Conservation (phyloP, 257 asterid species). For the Handroanthus guayacan region DNA sequence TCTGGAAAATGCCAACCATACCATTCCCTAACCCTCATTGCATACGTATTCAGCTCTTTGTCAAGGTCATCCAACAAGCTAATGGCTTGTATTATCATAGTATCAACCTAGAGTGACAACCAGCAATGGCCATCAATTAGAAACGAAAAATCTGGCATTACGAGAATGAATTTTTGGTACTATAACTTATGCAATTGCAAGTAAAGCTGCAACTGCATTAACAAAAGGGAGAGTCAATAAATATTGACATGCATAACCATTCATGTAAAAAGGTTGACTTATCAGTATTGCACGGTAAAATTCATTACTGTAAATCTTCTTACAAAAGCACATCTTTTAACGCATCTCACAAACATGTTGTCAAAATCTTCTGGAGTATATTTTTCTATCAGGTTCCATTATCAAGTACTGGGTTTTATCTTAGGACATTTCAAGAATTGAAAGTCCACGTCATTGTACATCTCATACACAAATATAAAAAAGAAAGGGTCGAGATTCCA, state of each 20-base stretch:
- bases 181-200: neutral
- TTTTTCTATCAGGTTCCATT: no score
- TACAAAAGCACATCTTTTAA: no score
- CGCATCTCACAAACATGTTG: no score
- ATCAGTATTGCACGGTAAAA: neutral
- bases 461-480: neutral
- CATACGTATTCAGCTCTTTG: constrained; percentile 90
- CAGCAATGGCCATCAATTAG: neutral
- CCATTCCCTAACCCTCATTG: constrained; percentile 97
- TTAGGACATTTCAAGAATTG: neutral
- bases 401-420: no score
- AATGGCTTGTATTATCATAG: constrained; percentile 93
- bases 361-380: no score
- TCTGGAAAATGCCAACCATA: constrained; percentile 97
- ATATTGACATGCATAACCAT: neutral
- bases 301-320: no score
- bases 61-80: constrained; percentile 93
- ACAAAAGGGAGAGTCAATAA: neutral
- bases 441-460: neutral
- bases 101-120: constrained; percentile 66
- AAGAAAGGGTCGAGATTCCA: neutral
- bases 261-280: neutral
- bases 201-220: neutral
- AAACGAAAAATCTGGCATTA: no score
- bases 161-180: neutral